Evolutionary conservation across 768 basidiomycete genomes (phyloP), one percentile per base, ranked within the genome.

Genomic region (Heimioporus sp.): DNA sequence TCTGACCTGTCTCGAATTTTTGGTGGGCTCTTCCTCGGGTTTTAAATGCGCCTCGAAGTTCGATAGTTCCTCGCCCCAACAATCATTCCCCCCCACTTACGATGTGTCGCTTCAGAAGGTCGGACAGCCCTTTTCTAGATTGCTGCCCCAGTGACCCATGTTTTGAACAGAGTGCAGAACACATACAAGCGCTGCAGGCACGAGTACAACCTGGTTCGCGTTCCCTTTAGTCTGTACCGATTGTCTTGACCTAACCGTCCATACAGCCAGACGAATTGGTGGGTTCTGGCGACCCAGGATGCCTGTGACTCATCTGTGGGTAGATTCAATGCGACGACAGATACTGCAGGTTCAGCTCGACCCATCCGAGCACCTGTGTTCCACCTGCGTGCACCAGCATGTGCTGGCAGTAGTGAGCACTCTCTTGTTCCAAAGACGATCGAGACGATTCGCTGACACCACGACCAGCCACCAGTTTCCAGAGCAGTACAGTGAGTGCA

Each of bases 61-160:
- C 30, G 32, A 34, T 37, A 6, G 42, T 45, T 49, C 58, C 54
- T 53, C 57, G 55, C 60, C 55, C 35, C 11, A 35, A 59, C 57
- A 8, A 53, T 57, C 31, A 38, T 38, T 57, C 61, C 59, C 61
- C 59, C 51, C 48, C 38, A 39, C 9, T 53, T 53, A 52, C 61
- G 51, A 90, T 90, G 88, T 90, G 88, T 65, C 77, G 74, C 67
- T 83, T 77, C 78, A 80, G 86, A 74, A 84, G 86, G 88, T 89
- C 56, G 62, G 77, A 45, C 43, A 20, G 48, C 57, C 39, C 32
- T 53, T 49, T 47, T 56, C 37, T 41, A 21, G 19, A 19, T 32
- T 30, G 48, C 61, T 57, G 55, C 52, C 38, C 52, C 46, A 45
- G 46, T 47, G 43, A 40, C 31, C 21, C 38, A 24, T 19, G 32